Conservation (phyloP, 768 basidiomycete genomes). For the Termitomyces sp. region DNA sequence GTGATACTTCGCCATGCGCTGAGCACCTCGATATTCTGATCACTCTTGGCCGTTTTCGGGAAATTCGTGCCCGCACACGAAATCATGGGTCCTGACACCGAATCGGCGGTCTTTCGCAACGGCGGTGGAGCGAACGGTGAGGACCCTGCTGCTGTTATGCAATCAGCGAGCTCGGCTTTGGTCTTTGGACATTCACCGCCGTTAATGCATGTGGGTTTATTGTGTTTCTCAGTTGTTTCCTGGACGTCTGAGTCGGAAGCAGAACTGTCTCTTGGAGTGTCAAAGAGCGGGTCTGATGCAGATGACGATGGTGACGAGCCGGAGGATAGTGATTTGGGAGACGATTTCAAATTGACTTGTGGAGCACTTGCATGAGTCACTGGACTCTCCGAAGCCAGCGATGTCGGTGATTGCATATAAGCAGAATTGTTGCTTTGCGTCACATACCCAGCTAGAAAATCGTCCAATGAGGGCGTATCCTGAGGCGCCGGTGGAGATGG, state of each 20-base stretch:
- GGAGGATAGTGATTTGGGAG: constrained; percentile 32
- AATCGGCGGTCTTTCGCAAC: constrained; percentile 42
- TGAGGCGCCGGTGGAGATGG: constrained; percentile 30
- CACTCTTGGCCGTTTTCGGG: constrained; percentile 65
- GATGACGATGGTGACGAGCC: constrained; percentile 33
- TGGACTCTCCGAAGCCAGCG: constrained; percentile 49
- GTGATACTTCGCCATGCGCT: constrained; percentile 79
- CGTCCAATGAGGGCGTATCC: constrained; percentile 39
- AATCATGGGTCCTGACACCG: constrained; percentile 48
- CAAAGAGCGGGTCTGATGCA: constrained; percentile 31
- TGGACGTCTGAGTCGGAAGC: constrained; percentile 26
- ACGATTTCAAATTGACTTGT: constrained; percentile 16
- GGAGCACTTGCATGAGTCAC: constrained; percentile 37
- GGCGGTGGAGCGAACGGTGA: constrained; percentile 53
- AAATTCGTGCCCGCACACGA: constrained; percentile 66
- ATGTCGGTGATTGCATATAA: constrained; percentile 24
- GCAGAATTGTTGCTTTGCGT: constrained; percentile 25
- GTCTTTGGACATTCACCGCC: constrained; percentile 46
- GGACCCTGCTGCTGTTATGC: constrained; percentile 50
- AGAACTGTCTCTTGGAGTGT: constrained; percentile 29
- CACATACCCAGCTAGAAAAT: constrained; percentile 40
- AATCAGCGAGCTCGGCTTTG: constrained; percentile 46
- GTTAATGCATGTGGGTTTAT: neutral
- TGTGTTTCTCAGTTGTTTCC: constrained; percentile 15
- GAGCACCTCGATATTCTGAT: constrained; percentile 73